A percentile compares a stretch with the other conserved stretches of the same genome.
These are phyloP conservation scores for Isabelozyma heimii DNA, from an alignment of 805 yeast species.

Conservation along the genomic window DNA sequence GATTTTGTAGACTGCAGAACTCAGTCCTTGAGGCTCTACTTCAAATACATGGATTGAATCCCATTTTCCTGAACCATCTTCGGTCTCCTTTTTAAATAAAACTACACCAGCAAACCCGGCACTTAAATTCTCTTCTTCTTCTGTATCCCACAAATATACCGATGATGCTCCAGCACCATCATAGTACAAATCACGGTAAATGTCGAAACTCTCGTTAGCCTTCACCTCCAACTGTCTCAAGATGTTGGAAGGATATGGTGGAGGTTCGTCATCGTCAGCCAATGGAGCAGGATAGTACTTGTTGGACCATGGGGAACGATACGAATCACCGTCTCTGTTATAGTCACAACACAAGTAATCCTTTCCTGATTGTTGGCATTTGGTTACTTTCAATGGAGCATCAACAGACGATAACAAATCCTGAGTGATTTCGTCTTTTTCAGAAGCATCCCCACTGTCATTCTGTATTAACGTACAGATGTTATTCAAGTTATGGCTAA, in stretches of 20 bases:
- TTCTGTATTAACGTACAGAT: conserved; percentile 35
- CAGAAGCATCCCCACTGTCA: conserved; percentile 6
- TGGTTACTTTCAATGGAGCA: conserved; percentile 62
- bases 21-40: conserved; percentile 42
- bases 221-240: conserved; percentile 73
- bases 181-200: conserved; percentile 89
- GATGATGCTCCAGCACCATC: conserved; percentile 86
- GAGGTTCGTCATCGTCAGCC: conserved; percentile 54
- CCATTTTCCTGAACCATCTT: conserved; percentile 64
- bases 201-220: conserved; percentile 88
- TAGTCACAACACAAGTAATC: conserved; percentile 85
- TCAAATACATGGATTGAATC: conserved; percentile 94
- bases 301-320: conserved; percentile 89
- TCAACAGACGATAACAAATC: conserved; percentile 86
- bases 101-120: conserved; percentile 89
- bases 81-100: conserved; percentile 69
- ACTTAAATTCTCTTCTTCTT: conserved; percentile 29
- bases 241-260: conserved; percentile 67
- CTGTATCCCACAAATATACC: conserved; percentile 87
- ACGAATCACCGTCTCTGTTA: conserved; percentile 91
- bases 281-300: conserved; percentile 51
- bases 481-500: conserved; percentile 29
- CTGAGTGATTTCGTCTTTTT: conserved; percentile 62
- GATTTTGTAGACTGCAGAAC: conserved; percentile 56
- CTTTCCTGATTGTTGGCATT: conserved; percentile 57